Conservation (phyloP, 1,139 yeast genomes). For the Nakaseomyces bracarensis region DNA sequence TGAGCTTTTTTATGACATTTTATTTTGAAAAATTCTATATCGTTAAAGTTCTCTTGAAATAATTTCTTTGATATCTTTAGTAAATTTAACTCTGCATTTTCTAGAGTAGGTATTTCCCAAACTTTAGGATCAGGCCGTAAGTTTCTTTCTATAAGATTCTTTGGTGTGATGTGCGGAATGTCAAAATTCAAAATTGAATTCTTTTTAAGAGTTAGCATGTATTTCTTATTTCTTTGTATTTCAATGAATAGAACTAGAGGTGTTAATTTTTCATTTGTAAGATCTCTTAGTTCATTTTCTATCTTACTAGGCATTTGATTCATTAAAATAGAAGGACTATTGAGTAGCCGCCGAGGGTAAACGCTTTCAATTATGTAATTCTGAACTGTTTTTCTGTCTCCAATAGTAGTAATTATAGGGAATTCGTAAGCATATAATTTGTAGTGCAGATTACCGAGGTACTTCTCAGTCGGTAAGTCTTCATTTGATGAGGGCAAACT, state of each 20-base stretch:
- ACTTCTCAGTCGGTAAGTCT: too few species aligned
- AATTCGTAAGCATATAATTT: too few species aligned
- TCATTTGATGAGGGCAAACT: too few species aligned
- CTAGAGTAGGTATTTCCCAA: not conserved
- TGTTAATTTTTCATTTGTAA: not conserved
- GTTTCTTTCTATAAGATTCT: too few species aligned
- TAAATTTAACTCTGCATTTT: not conserved
- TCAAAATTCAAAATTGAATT: not conserved
- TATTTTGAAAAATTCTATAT: conserved; percentile 18
- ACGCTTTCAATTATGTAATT: not conserved
- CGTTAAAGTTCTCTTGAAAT: conserved; percentile 15
- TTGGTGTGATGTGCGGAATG: not conserved
- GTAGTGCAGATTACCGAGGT: too few species aligned
- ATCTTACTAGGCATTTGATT: conserved; percentile 5
- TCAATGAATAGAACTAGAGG: not conserved
- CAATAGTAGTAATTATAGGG: too few species aligned
- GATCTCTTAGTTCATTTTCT: not conserved
- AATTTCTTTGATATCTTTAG: conserved; percentile 6
- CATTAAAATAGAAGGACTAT: not conserved
- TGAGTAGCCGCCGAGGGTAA: conserved; percentile 1
- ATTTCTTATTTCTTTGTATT: not conserved
- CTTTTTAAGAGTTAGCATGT: not conserved
- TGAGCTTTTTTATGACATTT: not conserved
- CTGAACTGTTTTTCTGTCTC: not conserved
- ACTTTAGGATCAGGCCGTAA: too few species aligned